Percentiles rank a stretch among this genome's conserved stretches.
These are phyloP conservation scores for Arabidopsis arenosa DNA, from an alignment of 345 rosid species.

Conservation along the genomic window DNA sequence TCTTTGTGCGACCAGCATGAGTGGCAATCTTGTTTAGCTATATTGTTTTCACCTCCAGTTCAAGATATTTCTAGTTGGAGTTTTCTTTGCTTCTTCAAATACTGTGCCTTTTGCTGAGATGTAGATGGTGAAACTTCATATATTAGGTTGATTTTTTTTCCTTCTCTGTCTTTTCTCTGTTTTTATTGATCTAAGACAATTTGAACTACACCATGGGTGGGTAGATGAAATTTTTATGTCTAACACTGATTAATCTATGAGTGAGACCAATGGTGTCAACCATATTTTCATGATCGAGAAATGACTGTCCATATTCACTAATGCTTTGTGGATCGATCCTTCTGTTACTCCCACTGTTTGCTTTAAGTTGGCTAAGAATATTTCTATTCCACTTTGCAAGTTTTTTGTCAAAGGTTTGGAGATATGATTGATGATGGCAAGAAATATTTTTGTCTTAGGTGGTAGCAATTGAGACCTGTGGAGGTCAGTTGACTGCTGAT, in stretches of 20 bases:
- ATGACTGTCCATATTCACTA: neutral
- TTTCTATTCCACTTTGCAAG: conserved; percentile 1
- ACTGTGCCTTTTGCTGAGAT: conserved; percentile 56
- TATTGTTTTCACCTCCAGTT: conserved; percentile 51
- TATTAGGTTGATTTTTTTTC: conserved; percentile 48
- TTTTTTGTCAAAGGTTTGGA: neutral
- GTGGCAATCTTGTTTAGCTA: conserved; percentile 44
- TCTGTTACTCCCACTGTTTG: neutral
- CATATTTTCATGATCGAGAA: neutral
- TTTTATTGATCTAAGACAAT: conserved; percentile 12
- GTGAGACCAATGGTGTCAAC: conserved; percentile 26
- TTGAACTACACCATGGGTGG: conserved; percentile 3
- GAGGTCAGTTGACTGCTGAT: conserved; percentile 96
- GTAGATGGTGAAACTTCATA: conserved; percentile 40
- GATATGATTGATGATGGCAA: conserved; percentile 37
- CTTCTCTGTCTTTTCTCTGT: conserved; percentile 40
- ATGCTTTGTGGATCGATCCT: conserved; percentile 15
- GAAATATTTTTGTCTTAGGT: conserved; percentile 55
- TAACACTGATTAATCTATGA: conserved; percentile 1
- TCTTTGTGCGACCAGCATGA: conserved; percentile 13
- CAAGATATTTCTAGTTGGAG: conserved; percentile 59
- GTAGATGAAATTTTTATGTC: neutral
- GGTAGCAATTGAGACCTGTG: conserved; percentile 81
- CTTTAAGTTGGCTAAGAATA: conserved; percentile 19
- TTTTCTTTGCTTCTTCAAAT: conserved; percentile 53